phyloP scores from a whole-genome alignment of 75 land plant species.

The Pinus taeda region DNA sequence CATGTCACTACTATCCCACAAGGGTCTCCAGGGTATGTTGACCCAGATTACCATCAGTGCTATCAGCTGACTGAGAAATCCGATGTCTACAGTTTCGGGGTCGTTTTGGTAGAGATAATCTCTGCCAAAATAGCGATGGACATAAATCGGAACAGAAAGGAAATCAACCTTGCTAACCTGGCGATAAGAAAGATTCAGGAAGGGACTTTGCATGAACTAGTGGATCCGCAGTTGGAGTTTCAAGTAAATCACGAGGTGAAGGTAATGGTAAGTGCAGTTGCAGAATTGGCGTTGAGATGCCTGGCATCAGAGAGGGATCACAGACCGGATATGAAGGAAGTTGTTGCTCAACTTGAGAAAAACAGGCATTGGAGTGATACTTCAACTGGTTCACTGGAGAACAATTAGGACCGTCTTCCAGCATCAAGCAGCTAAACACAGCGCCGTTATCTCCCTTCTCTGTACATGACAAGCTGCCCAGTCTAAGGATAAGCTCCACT shows the following conservation, averaged over 20 bases:
- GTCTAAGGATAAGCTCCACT: constrained; percentile 15
- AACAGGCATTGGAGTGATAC: no score
- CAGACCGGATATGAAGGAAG: constrained; percentile 37
- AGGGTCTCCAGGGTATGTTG: constrained; percentile 39
- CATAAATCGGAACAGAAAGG: constrained; percentile 17
- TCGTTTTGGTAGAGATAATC: constrained; percentile 34
- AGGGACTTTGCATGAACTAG: constrained; percentile 19
- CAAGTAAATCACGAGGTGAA: neutral
- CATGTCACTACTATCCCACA: constrained; percentile 42
- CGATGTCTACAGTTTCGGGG: constrained; percentile 53
- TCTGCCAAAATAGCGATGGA: constrained; percentile 34
- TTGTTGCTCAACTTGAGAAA: neutral
- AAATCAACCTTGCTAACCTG: constrained; percentile 23
- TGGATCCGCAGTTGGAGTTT: constrained; percentile 27
- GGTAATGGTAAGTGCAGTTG: constrained; percentile 19
- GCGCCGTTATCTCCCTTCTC: constrained; percentile 17
- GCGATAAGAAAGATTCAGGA: constrained; percentile 19
- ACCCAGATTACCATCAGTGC: constrained; percentile 37
- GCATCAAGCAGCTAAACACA: neutral
- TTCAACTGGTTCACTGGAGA: no score
- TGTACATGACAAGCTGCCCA: constrained; percentile 16
- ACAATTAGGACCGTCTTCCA: no score
- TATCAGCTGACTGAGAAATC: constrained; percentile 39
- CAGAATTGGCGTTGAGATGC: constrained; percentile 35
- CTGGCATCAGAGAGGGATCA: constrained; percentile 27